These are phyloP conservation scores for Myriosclerotinia curreyana DNA, from an alignment of 2,329 filamentous ascomycete genomes.

Conservation along the genomic window DNA sequence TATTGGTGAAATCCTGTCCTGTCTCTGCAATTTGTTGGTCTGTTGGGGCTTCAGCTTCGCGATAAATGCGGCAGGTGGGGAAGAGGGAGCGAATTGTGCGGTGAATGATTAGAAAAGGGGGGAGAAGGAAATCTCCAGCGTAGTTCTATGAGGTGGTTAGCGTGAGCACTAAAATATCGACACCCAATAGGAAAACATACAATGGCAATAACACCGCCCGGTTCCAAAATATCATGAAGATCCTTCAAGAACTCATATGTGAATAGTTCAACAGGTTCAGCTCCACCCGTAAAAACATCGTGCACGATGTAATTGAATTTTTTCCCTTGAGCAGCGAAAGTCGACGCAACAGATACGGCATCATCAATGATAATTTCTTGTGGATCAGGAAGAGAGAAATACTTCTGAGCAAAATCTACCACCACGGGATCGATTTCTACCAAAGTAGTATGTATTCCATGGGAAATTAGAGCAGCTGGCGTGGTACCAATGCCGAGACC, in stretches of 20 bases:
- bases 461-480: constrained; percentile 78
- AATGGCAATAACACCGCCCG: constrained; percentile 82
- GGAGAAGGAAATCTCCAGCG: constrained; percentile 78
- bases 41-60: constrained; percentile 63
- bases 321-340: constrained; percentile 42
- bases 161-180: background rate
- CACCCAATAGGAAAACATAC: constrained; percentile 47
- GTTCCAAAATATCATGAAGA: constrained; percentile 67
- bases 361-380: constrained; percentile 80
- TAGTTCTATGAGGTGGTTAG: constrained; percentile 65
- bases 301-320: constrained; percentile 91
- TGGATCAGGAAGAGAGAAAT: constrained; percentile 76
- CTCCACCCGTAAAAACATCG: constrained; percentile 95
- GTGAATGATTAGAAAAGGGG: constrained; percentile 73
- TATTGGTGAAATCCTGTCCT: constrained; percentile 80
- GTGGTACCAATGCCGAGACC: constrained; percentile 92
- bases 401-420: constrained; percentile 74
- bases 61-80: constrained; percentile 85
- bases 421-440: constrained; percentile 93
- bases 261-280: constrained; percentile 85
- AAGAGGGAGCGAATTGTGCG: constrained; percentile 81
- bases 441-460: constrained; percentile 88
- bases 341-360: constrained; percentile 66
- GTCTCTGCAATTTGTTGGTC: constrained; percentile 47
- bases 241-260: constrained; percentile 78